phyloP scores from a whole-genome alignment of 805 yeast species.

The Wickerhamomyces mucosus region DNA sequence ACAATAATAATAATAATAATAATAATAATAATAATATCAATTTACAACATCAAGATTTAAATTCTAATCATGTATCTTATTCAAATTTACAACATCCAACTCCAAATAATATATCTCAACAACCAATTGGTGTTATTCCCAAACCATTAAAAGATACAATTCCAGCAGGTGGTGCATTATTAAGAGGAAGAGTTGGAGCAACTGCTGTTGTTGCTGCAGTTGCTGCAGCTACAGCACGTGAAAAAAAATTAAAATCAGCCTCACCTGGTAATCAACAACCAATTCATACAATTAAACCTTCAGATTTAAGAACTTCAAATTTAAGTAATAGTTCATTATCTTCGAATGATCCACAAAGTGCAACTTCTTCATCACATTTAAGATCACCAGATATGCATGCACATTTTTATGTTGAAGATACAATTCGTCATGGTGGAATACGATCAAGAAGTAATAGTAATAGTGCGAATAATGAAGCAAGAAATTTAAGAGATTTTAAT shows the following conservation, averaged over 20 bases:
- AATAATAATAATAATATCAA: no score
- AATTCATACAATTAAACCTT: neutral
- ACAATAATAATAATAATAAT: constrained; percentile 1
- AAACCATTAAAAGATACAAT: constrained; percentile 21
- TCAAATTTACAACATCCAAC: constrained; percentile 7
- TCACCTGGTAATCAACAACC: constrained; percentile 6
- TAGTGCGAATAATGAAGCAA: constrained; percentile 12
- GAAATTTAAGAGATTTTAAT: constrained; percentile 7
- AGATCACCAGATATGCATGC: constrained; percentile 51
- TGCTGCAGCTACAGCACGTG: constrained; percentile 30
- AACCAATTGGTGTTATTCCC: constrained; percentile 1
- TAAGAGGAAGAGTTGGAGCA: constrained; percentile 24
- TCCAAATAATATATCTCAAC: constrained; percentile 5
- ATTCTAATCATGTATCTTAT: constrained; percentile 1
- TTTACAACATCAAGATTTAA: constrained; percentile 1
- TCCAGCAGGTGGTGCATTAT: constrained; percentile 37
- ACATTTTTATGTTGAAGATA: constrained; percentile 65
- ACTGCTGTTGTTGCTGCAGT: constrained; percentile 30
- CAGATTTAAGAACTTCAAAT: constrained; percentile 4
- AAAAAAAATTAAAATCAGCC: constrained; percentile 12
- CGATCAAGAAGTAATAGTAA: constrained; percentile 23
- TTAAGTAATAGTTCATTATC: constrained; percentile 15
- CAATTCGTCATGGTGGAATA: constrained; percentile 39
- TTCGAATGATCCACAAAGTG: constrained; percentile 8
- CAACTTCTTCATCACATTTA: neutral